These are phyloP conservation scores for Monosporozyma siamensis DNA, from an alignment of 805 yeast species.

Conservation along the genomic window DNA sequence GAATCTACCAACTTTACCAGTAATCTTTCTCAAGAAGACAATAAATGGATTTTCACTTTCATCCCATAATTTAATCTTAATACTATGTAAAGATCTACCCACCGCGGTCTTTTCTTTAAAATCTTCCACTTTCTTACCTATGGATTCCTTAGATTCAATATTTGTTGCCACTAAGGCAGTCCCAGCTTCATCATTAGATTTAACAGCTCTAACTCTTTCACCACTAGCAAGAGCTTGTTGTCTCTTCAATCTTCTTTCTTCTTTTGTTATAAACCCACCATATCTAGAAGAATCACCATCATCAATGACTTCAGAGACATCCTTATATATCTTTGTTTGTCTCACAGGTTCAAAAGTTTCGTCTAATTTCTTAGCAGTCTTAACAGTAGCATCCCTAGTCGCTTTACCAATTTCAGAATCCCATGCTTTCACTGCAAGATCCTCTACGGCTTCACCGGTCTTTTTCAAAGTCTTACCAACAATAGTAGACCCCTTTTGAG, in stretches of 20 bases:
- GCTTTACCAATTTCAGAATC: conserved; percentile 86
- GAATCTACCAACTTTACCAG: conserved; percentile 74
- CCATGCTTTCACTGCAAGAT: conserved; percentile 88
- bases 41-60: conserved; percentile 91
- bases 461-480: conserved; percentile 66
- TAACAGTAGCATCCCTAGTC: conserved; percentile 75
- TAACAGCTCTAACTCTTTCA: conserved; percentile 54
- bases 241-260: conserved; percentile 66
- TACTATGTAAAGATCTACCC: conserved; percentile 52
- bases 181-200: conserved; percentile 76
- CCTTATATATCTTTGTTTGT: conserved; percentile 80
- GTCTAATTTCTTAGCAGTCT: conserved; percentile 78
- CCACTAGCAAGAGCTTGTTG: conserved; percentile 53
- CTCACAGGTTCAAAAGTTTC: conserved; percentile 87
- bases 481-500: conserved; percentile 64
- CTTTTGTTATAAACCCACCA: conserved; percentile 87
- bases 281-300: conserved; percentile 84
- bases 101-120: conserved; percentile 58
- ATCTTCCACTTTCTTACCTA: conserved; percentile 56
- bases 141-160: conserved; percentile 58
- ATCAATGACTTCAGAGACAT: conserved; percentile 77
- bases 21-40: conserved; percentile 65
- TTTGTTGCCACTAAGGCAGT: conserved; percentile 74
- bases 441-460: conserved; percentile 92
- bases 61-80: conserved; percentile 68